Conservation (phyloP, 2,329 filamentous ascomycete species). For the Fusarium proliferatum region DNA sequence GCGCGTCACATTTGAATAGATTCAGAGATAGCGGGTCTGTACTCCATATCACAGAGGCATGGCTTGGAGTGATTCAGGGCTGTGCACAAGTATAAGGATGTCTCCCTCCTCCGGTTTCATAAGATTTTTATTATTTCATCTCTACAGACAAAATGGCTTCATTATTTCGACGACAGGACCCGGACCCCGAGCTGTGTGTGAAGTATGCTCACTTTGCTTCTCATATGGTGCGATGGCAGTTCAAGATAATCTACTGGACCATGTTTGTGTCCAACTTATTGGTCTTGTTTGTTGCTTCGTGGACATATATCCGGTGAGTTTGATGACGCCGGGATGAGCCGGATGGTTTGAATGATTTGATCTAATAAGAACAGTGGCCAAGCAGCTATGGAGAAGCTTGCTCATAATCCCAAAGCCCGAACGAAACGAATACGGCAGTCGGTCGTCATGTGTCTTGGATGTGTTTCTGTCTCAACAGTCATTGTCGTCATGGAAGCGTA, state of each 20-base stretch:
- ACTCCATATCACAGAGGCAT: slow-evolving; percentile 18
- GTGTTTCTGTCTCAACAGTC: slow-evolving; percentile 57
- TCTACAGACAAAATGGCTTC: slow-evolving; percentile 32
- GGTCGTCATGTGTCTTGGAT: slow-evolving; percentile 57
- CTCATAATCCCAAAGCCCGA: slow-evolving; percentile 47
- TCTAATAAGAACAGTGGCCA: slow-evolving; percentile 46
- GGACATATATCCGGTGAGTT: slow-evolving; percentile 54
- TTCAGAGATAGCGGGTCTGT: slow-evolving; percentile 32
- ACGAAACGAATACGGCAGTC: slow-evolving; percentile 54
- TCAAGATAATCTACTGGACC: slow-evolving; percentile 60
- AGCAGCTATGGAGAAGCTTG: slow-evolving; percentile 51
- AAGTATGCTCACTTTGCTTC: slow-evolving; percentile 59
- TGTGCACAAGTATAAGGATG: slow-evolving; percentile 33
- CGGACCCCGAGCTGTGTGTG: slow-evolving; percentile 47
- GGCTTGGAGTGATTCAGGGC: slow-evolving; percentile 10
- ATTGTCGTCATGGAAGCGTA: slow-evolving; percentile 67
- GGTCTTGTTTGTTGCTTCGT: slow-evolving; percentile 58
- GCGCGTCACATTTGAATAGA: slow-evolving; percentile 38
- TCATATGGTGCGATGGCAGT: slow-evolving; percentile 55
- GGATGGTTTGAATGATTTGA: slow-evolving; percentile 1
- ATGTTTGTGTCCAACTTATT: slow-evolving; percentile 58
- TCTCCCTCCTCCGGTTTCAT: not conserved
- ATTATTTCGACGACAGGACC: slow-evolving; percentile 29
- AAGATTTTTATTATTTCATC: not conserved
- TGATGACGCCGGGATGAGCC: not conserved